Percentiles rank a stretch among this genome's conserved stretches.
Evolutionary conservation across 2,329 filamentous ascomycete species (phyloP).

Genomic region (Fulvia fulva): DNA sequence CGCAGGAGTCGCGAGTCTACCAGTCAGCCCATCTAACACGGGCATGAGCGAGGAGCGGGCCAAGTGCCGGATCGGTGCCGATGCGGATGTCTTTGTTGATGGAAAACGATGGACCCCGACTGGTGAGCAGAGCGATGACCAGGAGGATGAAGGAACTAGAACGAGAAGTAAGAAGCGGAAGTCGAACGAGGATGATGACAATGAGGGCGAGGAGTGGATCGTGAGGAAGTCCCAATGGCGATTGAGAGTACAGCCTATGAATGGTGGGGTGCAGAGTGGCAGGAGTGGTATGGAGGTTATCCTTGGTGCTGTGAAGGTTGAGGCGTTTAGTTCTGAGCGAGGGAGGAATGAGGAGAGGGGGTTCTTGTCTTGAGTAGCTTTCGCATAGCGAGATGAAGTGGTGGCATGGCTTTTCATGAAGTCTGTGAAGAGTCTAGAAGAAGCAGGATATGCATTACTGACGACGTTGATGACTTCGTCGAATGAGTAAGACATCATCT

Average conservation of each 20-base stretch:
- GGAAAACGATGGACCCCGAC: slow-evolving; percentile 20
- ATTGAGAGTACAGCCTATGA: slow-evolving; percentile 24
- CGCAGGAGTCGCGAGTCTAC: slow-evolving; percentile 60
- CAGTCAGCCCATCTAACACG: slow-evolving; percentile 64
- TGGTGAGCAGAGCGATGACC: slow-evolving; percentile 8
- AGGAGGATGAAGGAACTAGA: slow-evolving; percentile 5
- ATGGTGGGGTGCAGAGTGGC: slow-evolving; percentile 14
- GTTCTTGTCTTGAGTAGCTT: slow-evolving; percentile 19
- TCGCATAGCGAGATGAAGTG: neutral
- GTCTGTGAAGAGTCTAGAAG: neutral
- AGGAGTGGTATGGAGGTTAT: slow-evolving; percentile 27
- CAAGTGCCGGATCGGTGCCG: slow-evolving; percentile 58
- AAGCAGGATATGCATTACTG: no score
- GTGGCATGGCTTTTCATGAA: neutral
- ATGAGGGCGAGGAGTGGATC: slow-evolving; percentile 23
- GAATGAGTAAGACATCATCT: no score
- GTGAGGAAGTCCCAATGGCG: slow-evolving; percentile 29
- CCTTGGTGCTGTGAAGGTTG: slow-evolving; percentile 31
- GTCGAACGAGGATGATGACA: slow-evolving; percentile 5
- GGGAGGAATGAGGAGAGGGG: slow-evolving; percentile 23
- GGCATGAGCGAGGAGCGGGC: slow-evolving; percentile 68
- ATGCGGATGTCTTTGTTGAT: slow-evolving; percentile 58
- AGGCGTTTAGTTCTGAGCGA: slow-evolving; percentile 27
- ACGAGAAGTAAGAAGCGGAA: slow-evolving; percentile 5
- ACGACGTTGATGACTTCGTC: no score